Evolutionary conservation across 2,329 filamentous ascomycete species (phyloP).

Genomic region (Fonsecaea nubica): DNA sequence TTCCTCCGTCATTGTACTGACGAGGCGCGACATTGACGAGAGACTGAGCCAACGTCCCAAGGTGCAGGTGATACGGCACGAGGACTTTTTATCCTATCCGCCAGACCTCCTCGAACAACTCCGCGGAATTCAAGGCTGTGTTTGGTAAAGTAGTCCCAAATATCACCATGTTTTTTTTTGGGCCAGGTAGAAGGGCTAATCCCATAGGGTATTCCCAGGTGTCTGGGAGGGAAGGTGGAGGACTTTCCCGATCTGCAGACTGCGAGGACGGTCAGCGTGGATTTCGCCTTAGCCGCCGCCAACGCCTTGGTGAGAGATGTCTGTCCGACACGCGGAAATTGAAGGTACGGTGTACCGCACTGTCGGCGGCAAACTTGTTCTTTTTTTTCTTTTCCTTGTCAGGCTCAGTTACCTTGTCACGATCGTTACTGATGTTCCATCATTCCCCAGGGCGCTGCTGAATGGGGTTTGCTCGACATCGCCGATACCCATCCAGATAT

Average conservation of each 20-base stretch:
- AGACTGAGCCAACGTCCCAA: conserved; percentile 9
- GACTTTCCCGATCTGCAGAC: conserved; percentile 9
- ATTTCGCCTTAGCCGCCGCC: conserved; percentile 19
- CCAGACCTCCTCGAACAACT: conserved; percentile 16
- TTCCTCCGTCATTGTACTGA: conserved; percentile 19
- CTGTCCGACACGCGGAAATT: conserved; percentile 20
- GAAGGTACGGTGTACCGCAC: too few relatives aligned
- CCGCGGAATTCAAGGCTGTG: conserved; percentile 14
- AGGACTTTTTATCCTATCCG: conserved; percentile 21
- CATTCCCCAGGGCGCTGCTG: conserved; percentile 7
- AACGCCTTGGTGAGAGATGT: conserved; percentile 15
- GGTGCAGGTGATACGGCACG: conserved; percentile 23
- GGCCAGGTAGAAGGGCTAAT: neutral
- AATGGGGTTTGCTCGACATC: conserved; percentile 23
- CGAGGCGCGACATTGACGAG: conserved; percentile 12
- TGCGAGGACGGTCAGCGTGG: conserved; percentile 22
- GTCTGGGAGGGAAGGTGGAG: conserved; percentile 19
- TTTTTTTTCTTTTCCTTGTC: too few relatives aligned
- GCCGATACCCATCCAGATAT: conserved; percentile 4
- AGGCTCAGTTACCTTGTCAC: neutral
- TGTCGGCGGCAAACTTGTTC: too few relatives aligned
- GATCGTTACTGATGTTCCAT: neutral
- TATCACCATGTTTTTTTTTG: neutral
- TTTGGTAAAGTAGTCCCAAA: conserved; percentile 5
- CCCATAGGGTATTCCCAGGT: conserved; percentile 3